Base-by-base conservation (phyloP, 208 protist genomes). In the Phytomonas francai region DNA sequence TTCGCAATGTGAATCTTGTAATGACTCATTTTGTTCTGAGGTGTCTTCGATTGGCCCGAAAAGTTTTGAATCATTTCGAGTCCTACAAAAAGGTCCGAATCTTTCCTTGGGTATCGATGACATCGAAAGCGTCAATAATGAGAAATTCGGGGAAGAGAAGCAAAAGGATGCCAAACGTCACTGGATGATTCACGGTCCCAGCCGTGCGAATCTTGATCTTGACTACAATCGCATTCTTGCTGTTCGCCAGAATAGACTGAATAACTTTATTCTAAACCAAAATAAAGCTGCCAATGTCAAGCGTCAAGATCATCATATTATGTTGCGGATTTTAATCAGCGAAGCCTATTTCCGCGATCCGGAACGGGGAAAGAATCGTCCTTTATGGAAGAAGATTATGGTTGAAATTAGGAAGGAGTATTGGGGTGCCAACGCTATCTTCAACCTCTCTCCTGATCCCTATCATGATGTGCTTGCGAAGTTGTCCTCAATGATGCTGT, bases 401-500 rank as follows among this genome's bases (percentile, higher is more conserved):
- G 78, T 77, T 2, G 77, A 78, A 19, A 76, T 93, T 30, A 74
- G 86, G 42, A 89, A 89, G 68, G 84, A 93, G 78, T 95, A 90
- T 78, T 81, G 78, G 70, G 82, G 84, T 39, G 87, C 87, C 7
- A 85, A 81, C 62, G 83, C 87, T 2, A 88, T 92, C 42, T 84
- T 92, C 54, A 85, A 77, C 54, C 73, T 88, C 42, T 83, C 87
- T 2, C 81, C 87, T n/a, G 90, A 95, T 65, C 90, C 90, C 27
- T 95, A 95, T 72, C 79, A 92, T 34, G 76, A 77, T 62, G 84
- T 93, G 36, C 63, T 95, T 28, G 74, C 87, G 22, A 91, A 88
- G 73, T 65, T 95, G 59, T 92, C 85, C 12, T 93, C 87, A 12
- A 95, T 95, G 90, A 92, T 91, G 85, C 33, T 95, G 61, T 95